Conservation (phyloP, 1,284 basidiomycete species). For the Trichosporon sp. region DNA sequence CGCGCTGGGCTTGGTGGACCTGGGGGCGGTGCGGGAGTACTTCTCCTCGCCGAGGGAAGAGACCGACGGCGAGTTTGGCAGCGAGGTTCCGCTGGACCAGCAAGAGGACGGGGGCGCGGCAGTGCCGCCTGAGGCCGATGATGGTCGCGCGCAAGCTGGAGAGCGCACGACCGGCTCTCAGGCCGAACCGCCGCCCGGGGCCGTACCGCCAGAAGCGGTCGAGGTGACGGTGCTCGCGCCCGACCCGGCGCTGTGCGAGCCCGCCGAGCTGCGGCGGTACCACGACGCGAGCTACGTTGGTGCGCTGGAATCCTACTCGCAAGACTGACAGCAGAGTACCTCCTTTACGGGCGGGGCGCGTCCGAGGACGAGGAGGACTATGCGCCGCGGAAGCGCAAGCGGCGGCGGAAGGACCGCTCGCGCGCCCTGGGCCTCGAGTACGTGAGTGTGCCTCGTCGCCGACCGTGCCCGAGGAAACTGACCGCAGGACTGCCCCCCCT, state of each 20-base stretch:
- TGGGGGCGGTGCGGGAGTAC: not conserved
- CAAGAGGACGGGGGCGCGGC: not conserved
- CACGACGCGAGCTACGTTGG: conserved; percentile 51
- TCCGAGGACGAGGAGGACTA: conserved; percentile 12
- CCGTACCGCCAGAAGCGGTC: not conserved
- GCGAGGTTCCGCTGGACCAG: not conserved
- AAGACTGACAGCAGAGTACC: conserved; percentile 20
- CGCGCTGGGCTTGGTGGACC: conserved; percentile 57
- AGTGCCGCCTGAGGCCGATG: not conserved
- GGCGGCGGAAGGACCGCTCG: conserved; percentile 48
- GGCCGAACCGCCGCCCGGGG: not conserved
- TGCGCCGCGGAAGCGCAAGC: conserved; percentile 26
- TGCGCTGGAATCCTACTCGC: conserved; percentile 10
- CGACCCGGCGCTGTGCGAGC: conserved; percentile 26
- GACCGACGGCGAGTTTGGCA: conserved; percentile 51
- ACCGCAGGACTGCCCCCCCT: conserved; percentile 73
- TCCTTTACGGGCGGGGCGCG: conserved; percentile 9
- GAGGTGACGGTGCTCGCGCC: conserved; percentile 27
- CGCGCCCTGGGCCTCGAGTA: conserved; percentile 60
- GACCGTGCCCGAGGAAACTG: not conserved
- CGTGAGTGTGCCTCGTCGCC: conserved; percentile 44
- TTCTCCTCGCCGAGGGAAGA: not conserved
- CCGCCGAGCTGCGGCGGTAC: conserved; percentile 44
- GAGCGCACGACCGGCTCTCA: too few relatives aligned
- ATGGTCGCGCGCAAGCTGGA: too few relatives aligned